Percentiles rank a stretch among this genome's conserved stretches.
Conservation (phyloP, 768 basidiomycete genomes). For the Xerocomus spinulosus region DNA sequence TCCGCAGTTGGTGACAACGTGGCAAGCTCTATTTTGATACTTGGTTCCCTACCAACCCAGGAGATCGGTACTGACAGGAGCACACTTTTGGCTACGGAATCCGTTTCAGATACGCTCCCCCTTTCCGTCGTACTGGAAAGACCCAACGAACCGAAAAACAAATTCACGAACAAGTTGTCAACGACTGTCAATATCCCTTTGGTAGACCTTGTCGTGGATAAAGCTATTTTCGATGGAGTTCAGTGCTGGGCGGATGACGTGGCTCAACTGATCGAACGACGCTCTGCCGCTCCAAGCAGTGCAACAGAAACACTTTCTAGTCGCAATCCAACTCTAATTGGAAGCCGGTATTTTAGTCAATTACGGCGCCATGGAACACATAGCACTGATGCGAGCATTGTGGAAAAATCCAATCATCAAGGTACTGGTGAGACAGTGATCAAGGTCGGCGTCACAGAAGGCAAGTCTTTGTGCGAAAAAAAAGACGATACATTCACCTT, state of each 20-base stretch:
- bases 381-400: conserved; percentile 38
- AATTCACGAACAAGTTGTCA: conserved; percentile 8
- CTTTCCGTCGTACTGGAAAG: conserved; percentile 22
- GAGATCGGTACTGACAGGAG: conserved; percentile 14
- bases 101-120: conserved; percentile 10
- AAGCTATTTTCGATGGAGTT: conserved; percentile 65
- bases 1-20: conserved; percentile 35
- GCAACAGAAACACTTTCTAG: conserved; percentile 36
- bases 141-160: background rate
- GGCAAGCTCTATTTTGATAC: conserved; percentile 46
- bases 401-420: conserved; percentile 18
- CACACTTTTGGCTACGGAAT: conserved; percentile 25
- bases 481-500: background rate
- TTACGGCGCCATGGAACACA: conserved; percentile 35
- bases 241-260: conserved; percentile 89
- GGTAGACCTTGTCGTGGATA: conserved; percentile 56
- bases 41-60: conserved; percentile 40
- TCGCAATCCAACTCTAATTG: conserved; percentile 64
- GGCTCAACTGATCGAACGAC: conserved; percentile 61
- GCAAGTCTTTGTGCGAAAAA: conserved; percentile 15
- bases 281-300: conserved; percentile 18
- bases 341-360: conserved; percentile 70
- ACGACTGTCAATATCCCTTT: conserved; percentile 51
- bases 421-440: conserved; percentile 42
- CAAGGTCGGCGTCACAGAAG: conserved; percentile 47